Conservation (phyloP, 306 rosid species). For the Malus orientalis region DNA sequence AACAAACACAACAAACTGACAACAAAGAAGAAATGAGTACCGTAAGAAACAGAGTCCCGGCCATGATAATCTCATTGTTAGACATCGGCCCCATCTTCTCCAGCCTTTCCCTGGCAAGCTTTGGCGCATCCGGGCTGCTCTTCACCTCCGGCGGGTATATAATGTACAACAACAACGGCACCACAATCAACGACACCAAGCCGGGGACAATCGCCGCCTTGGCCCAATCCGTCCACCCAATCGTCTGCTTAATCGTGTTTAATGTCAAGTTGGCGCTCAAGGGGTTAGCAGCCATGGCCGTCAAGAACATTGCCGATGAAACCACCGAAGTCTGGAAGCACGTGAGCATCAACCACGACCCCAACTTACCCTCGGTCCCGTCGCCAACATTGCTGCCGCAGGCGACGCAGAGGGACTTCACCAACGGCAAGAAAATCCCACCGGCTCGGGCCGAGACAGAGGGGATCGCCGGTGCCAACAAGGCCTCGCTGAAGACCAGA, state of each 20-base stretch:
- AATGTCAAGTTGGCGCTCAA: constrained; percentile 65
- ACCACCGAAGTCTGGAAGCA: constrained; percentile 94
- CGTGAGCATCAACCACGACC: constrained; percentile 96
- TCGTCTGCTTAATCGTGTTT: constrained; percentile 68
- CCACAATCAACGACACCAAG: constrained; percentile 69
- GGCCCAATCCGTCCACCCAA: constrained; percentile 99
- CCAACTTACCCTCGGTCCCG: constrained; percentile 69
- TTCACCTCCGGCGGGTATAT: constrained; percentile 83
- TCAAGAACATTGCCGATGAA: constrained; percentile 93
- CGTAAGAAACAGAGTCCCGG: constrained; percentile 81
- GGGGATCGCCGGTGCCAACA: constrained; percentile 91
- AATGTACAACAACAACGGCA: constrained; percentile 71
- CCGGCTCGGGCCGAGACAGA: constrained; percentile 95
- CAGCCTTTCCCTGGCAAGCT: constrained; percentile 81
- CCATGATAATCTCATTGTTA: constrained; percentile 73
- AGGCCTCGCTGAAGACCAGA: constrained; percentile 86
- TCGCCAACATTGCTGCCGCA: constrained; percentile 95
- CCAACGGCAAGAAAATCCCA: constrained; percentile 85
- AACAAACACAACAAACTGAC: background rate
- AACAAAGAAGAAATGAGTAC: constrained; percentile 22
- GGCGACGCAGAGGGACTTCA: constrained; percentile 80
- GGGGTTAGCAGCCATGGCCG: constrained; percentile 98
- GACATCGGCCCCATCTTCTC: constrained; percentile 88
- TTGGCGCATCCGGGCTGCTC: constrained; percentile 89
- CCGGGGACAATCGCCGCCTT: constrained; percentile 89